Evolutionary conservation across 345 rosid species (phyloP), one percentile per base, ranked within the genome.

Genomic region (Isatis tinctoria): DNA sequence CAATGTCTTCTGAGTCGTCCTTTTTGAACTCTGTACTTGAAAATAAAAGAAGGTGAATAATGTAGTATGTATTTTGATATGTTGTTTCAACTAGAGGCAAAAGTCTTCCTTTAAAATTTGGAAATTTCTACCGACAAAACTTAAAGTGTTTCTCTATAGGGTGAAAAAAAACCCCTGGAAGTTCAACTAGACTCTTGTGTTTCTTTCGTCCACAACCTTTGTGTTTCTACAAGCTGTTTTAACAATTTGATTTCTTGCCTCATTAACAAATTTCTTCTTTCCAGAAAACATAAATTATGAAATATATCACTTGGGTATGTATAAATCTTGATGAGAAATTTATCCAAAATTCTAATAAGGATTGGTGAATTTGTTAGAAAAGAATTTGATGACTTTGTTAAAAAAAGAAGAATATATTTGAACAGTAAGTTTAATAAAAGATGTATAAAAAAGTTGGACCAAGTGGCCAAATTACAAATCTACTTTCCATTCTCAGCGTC

Each of bases 401-500:
- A n/a, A n/a, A 17, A 32, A 13, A 35, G 1, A 14, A 8, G 7
- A 2, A 30, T 14, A 26, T 7, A 40, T 30, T 3, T 39, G 47
- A 56, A 37, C 9, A 30, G 33, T 33, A 35, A 35, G 0, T 4
- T 3, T 65, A 2, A 37, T 35, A 10, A 2, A 37, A 28, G 28
- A 22, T 14, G 37, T 17, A 69, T 41, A 17, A 4, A 56, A 22
- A 16, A 49, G 24, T 37, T 51, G 69, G 53, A 72, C 17, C 52
- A 72, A 72, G 62, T 62, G 60, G 30, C 51, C 12, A 36, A 51
- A 62, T 39, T 12, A 45, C 67, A 49, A 59, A 43, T 33, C 37
- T 20, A 72, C 10, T 54, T 63, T 73, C 77, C 65, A 43, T 43
- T 73, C 56, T 72, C 35, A 52, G 69, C 37, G 41, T 72, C 41